Conservation (phyloP, 306 rosid species). For the Lathyrus tuberosus region DNA sequence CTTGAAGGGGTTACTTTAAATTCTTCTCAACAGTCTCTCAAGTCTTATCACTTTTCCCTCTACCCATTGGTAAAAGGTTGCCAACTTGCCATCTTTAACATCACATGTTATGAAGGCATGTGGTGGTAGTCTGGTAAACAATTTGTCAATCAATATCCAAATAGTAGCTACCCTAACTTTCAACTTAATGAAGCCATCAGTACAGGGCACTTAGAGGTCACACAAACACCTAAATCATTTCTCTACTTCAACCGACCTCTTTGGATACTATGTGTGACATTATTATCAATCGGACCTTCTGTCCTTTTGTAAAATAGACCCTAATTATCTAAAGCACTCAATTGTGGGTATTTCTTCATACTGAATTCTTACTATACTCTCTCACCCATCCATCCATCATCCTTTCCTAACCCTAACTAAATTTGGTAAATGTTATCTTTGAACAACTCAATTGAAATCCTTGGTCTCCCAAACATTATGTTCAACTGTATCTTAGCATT, state of each 20-base stretch:
- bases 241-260: constrained; percentile 1
- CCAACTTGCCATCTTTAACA: background rate
- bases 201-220: background rate
- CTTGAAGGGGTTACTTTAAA: background rate
- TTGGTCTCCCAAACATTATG: constrained; percentile 8
- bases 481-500: constrained; percentile 14
- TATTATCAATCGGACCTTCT: background rate
- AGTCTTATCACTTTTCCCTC: background rate
- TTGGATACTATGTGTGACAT: background rate
- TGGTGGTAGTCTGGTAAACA: background rate
- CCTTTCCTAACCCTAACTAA: constrained; percentile 7
- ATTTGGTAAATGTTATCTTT: constrained; percentile 1
- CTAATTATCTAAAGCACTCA: constrained; percentile 29
- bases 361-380: constrained; percentile 1
- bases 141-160: background rate
- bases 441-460: constrained; percentile 6
- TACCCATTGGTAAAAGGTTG: background rate
- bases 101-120: background rate
- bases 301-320: background rate
- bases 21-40: background rate
- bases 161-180: constrained; percentile 5
- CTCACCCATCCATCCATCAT: background rate
- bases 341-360: background rate
- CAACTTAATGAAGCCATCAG: background rate
- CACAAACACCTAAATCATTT: constrained; percentile 12